Conservation (phyloP, 352 stramenopile species). For the Phytophthora citricola region DNA sequence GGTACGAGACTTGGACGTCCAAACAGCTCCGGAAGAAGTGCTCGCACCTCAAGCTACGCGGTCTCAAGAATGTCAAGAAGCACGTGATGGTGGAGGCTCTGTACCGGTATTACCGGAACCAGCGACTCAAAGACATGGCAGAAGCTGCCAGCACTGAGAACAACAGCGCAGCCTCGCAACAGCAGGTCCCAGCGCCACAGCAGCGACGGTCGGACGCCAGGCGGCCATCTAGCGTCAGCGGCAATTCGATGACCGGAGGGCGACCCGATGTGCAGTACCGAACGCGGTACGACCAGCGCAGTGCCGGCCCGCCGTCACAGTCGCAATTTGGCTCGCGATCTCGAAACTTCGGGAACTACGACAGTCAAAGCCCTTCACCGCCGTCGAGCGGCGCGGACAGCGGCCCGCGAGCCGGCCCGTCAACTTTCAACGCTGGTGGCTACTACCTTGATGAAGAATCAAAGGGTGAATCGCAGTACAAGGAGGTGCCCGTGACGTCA, state of each 20-base stretch:
- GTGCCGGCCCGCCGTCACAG: constrained; percentile 4
- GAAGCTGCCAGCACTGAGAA: constrained; percentile 16
- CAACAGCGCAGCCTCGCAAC: constrained; percentile 6
- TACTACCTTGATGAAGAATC: constrained; percentile 45
- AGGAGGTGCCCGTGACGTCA: constrained; percentile 70
- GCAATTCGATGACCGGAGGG: constrained; percentile 14
- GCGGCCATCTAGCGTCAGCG: constrained; percentile 14
- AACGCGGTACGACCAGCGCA: constrained; percentile 36
- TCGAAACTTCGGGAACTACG: constrained; percentile 36
- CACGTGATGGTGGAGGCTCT: constrained; percentile 86
- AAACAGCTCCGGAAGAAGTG: constrained; percentile 87
- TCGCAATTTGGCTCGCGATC: constrained; percentile 30
- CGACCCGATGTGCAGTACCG: constrained; percentile 30
- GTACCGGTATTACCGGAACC: constrained; percentile 80
- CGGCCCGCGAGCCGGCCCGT: constrained; percentile 17
- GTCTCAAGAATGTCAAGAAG: constrained; percentile 88
- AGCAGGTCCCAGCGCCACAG: constrained; percentile 16
- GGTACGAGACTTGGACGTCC: constrained; percentile 85
- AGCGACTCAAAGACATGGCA: constrained; percentile 58
- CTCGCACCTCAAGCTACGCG: constrained; percentile 79
- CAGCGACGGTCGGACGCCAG: constrained; percentile 23
- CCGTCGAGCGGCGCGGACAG: constrained; percentile 43
- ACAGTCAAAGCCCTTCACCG: constrained; percentile 39
- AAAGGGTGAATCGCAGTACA: constrained; percentile 50
- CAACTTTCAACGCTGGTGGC: constrained; percentile 16